Conservation (phyloP, 2,329 filamentous ascomycete species). For the Fusarium torulosum region DNA sequence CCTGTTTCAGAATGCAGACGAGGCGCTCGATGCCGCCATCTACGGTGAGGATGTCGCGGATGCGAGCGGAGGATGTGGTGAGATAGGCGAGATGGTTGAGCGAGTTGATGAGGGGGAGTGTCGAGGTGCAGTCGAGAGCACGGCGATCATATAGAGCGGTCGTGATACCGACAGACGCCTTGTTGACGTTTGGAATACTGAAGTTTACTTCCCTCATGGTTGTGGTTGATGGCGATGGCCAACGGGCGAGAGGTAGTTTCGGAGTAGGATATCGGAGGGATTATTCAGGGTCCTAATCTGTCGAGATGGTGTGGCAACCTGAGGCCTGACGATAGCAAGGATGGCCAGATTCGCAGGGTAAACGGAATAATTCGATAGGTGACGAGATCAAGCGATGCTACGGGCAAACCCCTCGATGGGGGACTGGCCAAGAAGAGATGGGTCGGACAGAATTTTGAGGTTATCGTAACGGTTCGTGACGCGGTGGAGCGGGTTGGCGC, state of each 20-base stretch:
- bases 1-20: slow-evolving; percentile 98
- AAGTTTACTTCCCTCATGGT: slow-evolving; percentile 99
- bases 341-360: slow-evolving; percentile 33
- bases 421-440: slow-evolving; percentile 38
- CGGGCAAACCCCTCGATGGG: slow-evolving; percentile 45
- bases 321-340: slow-evolving; percentile 32
- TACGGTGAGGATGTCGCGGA: slow-evolving; percentile 96
- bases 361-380: slow-evolving; percentile 13
- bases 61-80: slow-evolving; percentile 96
- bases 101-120: slow-evolving; percentile 96
- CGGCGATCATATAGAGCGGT: slow-evolving; percentile 97
- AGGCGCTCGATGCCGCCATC: slow-evolving; percentile 97
- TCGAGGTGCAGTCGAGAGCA: slow-evolving; percentile 98
- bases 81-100: slow-evolving; percentile 98
- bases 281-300: slow-evolving; percentile 43
- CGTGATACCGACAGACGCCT: slow-evolving; percentile 98
- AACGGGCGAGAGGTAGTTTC: slow-evolving; percentile 26
- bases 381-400: slow-evolving; percentile 26
- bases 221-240: slow-evolving; percentile 49
- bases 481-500: slow-evolving; percentile 42
- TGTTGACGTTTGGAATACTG: slow-evolving; percentile 99
- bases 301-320: slow-evolving; percentile 42
- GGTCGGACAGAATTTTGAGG: slow-evolving; percentile 41
- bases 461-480: slow-evolving; percentile 45
- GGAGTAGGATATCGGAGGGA: slow-evolving; percentile 35